Evolutionary conservation across 2,329 filamentous ascomycete species (phyloP), one percentile per base, ranked within the genome.

Genomic region (Nothophaeocryptopus gaeumannii): DNA sequence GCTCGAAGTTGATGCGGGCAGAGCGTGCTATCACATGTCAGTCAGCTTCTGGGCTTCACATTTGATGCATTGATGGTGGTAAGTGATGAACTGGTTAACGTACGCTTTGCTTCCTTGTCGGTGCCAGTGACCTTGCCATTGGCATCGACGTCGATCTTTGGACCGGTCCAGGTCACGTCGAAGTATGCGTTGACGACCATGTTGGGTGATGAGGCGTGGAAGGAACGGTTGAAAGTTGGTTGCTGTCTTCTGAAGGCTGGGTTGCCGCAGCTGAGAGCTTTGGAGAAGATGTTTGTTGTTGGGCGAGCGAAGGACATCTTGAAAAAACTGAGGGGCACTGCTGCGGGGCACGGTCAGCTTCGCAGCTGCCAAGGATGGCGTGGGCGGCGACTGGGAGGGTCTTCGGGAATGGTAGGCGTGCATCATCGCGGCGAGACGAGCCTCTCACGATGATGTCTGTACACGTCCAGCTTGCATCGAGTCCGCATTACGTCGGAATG

Each of bases 1-100:
- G 88, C 66, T 85, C 84, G 80, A 96, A 95, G 78, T 82, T 86
- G 80, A 97, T 88, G 70, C 87, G 86, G 67, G 86, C 89, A 45
- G 64, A 66, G 76, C 93, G 86, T 55, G 73, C 89, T 89, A 53
- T 39, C 37, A 30, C 9, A 62, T 9, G 36, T 45, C n/a, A 55
- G 55, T 58, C 31, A 61, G 56, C 44, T 49, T 29, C 14, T 10
- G 33, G 32, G 8, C 34, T n/a, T 45, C 30, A 36, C 30, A 13
- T 11, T 36, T 30, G 36, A 43, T 39, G 31, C 14, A 14, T 37
- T 20, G n/a, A 44, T 44, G n/a, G 31, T 13, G 15, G 15, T 14
- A 11, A 49, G 35, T 52, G 50, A 47, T 47, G 51, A 38, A 33
- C 35, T 58, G 53, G 51, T 16, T 39, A 45, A 67, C 82, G 78